Conservation (phyloP, 495 filamentous ascomycete genomes). For the Elasticomyces elasticus region DNA sequence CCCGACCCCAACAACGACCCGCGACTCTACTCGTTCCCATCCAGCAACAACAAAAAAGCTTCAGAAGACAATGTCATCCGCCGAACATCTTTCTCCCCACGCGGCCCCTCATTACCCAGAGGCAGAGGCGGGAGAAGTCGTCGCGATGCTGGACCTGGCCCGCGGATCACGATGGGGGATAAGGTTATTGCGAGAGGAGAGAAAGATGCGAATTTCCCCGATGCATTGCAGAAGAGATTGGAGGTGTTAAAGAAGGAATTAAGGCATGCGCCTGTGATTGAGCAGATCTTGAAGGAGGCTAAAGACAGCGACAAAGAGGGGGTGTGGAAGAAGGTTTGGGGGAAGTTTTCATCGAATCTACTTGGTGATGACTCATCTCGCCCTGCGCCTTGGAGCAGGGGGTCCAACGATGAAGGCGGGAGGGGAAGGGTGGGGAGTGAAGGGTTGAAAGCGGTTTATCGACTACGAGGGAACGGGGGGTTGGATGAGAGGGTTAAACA, state of each 20-base stretch:
- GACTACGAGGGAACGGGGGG: neutral
- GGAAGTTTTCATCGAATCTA: neutral
- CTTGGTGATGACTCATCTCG: conserved; percentile 13
- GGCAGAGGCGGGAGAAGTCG: too few relatives aligned
- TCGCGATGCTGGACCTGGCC: too few relatives aligned
- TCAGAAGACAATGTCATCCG: too few relatives aligned
- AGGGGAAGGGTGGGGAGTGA: neutral
- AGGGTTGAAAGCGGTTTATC: conserved; percentile 3
- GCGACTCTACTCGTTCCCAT: neutral
- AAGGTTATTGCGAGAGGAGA: neutral
- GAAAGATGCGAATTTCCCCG: neutral
- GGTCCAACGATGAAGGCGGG: neutral
- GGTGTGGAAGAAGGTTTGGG: conserved; percentile 11
- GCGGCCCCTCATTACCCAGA: too few relatives aligned
- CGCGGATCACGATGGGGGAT: neutral
- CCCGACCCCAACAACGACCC: neutral
- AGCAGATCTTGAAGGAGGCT: conserved; percentile 8
- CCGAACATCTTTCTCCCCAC: too few relatives aligned
- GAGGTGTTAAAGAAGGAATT: conserved; percentile 12
- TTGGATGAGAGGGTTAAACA: conserved; percentile 47
- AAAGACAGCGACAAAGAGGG: neutral
- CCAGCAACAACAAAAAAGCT: neutral
- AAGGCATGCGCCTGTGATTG: conserved; percentile 14
- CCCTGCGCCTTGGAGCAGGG: neutral
- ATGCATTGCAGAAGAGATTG: conserved; percentile 7